phyloP scores from a whole-genome alignment of 177 flowering plant species.

The Tripterygium wilfordii region DNA sequence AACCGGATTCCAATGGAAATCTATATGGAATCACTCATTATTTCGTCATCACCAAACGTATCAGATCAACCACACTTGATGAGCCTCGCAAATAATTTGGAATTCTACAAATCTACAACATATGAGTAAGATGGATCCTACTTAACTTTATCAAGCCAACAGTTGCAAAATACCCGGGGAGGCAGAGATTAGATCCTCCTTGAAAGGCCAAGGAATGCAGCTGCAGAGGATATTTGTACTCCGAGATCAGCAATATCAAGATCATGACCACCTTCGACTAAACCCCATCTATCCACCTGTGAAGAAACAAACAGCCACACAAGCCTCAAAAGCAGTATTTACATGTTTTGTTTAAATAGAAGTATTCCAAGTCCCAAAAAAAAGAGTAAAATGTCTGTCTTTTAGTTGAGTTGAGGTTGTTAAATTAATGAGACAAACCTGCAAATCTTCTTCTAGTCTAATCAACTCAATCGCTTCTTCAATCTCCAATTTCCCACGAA shows the following conservation, averaged over 20 bases:
- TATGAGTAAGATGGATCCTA: too few species aligned
- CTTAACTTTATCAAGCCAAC: too few species aligned
- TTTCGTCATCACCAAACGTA: too few species aligned
- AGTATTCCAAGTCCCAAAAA: too few species aligned
- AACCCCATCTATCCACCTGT: conserved; percentile 90
- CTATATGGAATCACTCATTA: too few species aligned
- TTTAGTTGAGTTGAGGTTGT: too few species aligned
- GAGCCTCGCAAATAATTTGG: too few species aligned
- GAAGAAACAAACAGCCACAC: not conserved
- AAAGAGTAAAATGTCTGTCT: not conserved
- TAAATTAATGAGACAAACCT: conserved; percentile 55
- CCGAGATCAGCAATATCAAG: conserved; percentile 86
- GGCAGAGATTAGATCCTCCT: conserved; percentile 24
- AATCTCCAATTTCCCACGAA: conserved; percentile 68
- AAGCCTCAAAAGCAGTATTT: not conserved
- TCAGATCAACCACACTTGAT: too few species aligned
- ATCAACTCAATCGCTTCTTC: conserved; percentile 83
- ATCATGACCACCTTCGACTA: conserved; percentile 98
- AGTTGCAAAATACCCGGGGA: too few species aligned
- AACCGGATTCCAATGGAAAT: too few species aligned
- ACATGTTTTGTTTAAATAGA: too few species aligned
- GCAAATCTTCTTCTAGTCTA: conserved; percentile 94
- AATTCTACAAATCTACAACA: too few species aligned
- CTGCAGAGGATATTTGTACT: conserved; percentile 83
- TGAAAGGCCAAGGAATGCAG: conserved; percentile 78